A percentile compares a stretch with the other conserved stretches of the same genome.
Evolutionary conservation across 2,329 filamentous ascomycete species (phyloP).

Genomic region (Sarocladiaceae sp.): DNA sequence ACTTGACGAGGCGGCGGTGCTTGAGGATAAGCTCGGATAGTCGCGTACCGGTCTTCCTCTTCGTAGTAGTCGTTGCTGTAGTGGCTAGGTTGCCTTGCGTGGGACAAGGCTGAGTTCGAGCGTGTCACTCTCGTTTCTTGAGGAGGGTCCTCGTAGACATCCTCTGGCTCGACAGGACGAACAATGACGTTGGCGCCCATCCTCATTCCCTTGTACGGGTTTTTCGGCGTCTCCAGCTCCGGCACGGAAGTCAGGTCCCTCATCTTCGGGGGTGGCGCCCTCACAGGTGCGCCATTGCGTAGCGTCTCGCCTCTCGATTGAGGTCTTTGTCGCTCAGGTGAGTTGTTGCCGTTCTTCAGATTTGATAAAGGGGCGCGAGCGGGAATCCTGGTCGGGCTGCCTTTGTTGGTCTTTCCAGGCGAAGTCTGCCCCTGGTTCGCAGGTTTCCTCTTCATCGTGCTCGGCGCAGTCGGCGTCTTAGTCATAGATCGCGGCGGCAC

Average conservation of each 20-base stretch:
- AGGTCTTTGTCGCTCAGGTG: conserved; percentile 61
- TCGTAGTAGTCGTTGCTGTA: conserved; percentile 21
- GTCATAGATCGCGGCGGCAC: conserved; percentile 33
- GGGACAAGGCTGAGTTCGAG: conserved; percentile 34
- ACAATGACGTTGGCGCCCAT: conserved; percentile 51
- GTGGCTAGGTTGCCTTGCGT: conserved; percentile 19
- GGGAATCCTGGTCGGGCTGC: conserved; percentile 51
- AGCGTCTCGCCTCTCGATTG: conserved; percentile 39
- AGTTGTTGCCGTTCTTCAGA: conserved; percentile 68
- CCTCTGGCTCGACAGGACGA: conserved; percentile 64
- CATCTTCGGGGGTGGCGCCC: conserved; percentile 86
- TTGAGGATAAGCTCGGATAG: conserved; percentile 30
- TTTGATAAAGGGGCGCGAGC: conserved; percentile 63
- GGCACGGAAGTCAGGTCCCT: conserved; percentile 60
- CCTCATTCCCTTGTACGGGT: conserved; percentile 41
- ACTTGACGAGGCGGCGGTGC: conserved; percentile 54
- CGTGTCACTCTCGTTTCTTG: conserved; percentile 26
- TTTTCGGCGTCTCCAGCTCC: conserved; percentile 43
- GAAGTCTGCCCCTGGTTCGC: conserved; percentile 19
- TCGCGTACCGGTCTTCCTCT: conserved; percentile 28
- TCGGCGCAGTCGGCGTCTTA: conserved; percentile 50
- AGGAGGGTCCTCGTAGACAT: conserved; percentile 70
- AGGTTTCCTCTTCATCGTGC: conserved; percentile 12
- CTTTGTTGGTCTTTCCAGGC: conserved; percentile 21
- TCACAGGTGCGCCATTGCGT: conserved; percentile 48